Percentiles rank a stretch among this genome's conserved stretches.
These are phyloP conservation scores for Pseudogymnoascus sp. DNA, from an alignment of 2,329 filamentous ascomycete species.

Conservation along the genomic window DNA sequence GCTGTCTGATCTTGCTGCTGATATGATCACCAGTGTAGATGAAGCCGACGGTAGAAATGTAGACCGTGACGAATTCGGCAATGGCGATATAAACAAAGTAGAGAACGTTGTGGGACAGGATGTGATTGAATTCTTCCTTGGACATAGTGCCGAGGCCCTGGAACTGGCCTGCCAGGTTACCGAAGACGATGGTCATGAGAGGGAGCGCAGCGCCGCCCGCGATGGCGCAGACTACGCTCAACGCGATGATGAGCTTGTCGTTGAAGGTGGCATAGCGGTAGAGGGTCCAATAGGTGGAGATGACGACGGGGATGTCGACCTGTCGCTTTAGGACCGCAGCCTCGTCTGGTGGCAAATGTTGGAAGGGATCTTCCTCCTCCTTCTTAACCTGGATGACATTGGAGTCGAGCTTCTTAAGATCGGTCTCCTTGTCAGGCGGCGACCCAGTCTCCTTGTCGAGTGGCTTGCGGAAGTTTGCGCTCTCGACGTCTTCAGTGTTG, in stretches of 20 bases:
- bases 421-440: conserved; percentile 54
- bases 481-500: conserved; percentile 16
- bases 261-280: conserved; percentile 48
- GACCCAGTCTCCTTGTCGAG: conserved; percentile 44
- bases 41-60: conserved; percentile 78
- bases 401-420: conserved; percentile 38
- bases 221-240: conserved; percentile 48
- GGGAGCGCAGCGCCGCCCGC: conserved; percentile 54
- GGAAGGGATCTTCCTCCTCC: conserved; percentile 47
- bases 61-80: conserved; percentile 69
- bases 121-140: conserved; percentile 49
- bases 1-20: conserved; percentile 68
- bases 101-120: conserved; percentile 58
- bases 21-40: conserved; percentile 82
- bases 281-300: conserved; percentile 54
- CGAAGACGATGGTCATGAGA: conserved; percentile 59
- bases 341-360: conserved; percentile 58
- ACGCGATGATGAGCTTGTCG: conserved; percentile 43
- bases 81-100: conserved; percentile 84
- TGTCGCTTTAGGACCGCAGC: conserved; percentile 61
- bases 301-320: conserved; percentile 56
- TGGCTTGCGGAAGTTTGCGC: conserved; percentile 16
- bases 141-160: conserved; percentile 45
- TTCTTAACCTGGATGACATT: conserved; percentile 28
- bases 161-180: conserved; percentile 66